Evolutionary conservation across 2,329 filamentous ascomycete species (phyloP).

Genomic region (Aspergillus sp.): DNA sequence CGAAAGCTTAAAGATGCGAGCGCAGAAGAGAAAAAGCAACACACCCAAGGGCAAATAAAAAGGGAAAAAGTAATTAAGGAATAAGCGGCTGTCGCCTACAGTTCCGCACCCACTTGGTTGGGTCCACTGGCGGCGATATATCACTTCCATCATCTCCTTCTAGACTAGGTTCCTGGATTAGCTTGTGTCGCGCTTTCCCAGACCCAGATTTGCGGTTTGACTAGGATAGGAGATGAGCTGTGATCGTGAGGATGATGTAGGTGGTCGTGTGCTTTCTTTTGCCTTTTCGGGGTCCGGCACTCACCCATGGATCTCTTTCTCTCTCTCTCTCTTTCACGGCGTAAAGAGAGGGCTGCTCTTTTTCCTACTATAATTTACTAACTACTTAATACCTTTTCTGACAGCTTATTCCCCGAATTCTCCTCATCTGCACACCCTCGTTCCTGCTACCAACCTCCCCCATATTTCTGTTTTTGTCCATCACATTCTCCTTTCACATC

Average conservation of each 20-base stretch:
- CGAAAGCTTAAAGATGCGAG: not conserved
- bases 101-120: not conserved
- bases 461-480: slow-evolving; percentile 1
- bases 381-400: not conserved
- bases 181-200: not conserved
- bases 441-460: not conserved
- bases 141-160: slow-evolving; percentile 7
- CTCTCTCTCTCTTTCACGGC: no score
- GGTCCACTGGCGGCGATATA: slow-evolving; percentile 4
- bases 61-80: not conserved
- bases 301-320: not conserved
- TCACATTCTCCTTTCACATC: not conserved
- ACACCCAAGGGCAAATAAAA: not conserved
- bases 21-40: not conserved
- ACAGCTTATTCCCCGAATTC: not conserved
- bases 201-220: slow-evolving; percentile 1
- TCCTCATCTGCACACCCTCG: not conserved
- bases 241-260: not conserved
- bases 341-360: not conserved
- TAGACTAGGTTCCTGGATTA: not conserved
- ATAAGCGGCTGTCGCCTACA: slow-evolving; percentile 3
- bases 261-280: slow-evolving; percentile 4
- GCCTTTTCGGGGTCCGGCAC: not conserved
- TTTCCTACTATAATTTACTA: not conserved
- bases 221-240: not conserved